Percentiles rank a stretch among this genome's conserved stretches.
Evolutionary conservation across 352 stramenopile genomes (phyloP).

Genomic region (Pythium guiyangense): DNA sequence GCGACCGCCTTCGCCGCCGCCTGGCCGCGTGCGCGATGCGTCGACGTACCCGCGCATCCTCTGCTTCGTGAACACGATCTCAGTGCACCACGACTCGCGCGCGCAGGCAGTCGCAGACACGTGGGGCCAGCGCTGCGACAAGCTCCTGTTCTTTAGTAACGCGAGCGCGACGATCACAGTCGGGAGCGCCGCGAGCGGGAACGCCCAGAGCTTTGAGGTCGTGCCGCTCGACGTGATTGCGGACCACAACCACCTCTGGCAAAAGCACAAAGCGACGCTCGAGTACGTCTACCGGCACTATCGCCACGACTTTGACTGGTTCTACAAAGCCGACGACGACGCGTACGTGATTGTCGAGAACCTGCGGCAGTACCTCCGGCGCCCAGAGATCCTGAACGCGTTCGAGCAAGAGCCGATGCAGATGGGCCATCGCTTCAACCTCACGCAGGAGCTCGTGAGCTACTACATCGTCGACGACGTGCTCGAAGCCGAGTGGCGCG

Average conservation of each 20-base stretch:
- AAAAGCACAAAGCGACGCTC: slow-evolving; percentile 77
- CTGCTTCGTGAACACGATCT: slow-evolving; percentile 84
- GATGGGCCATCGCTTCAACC: slow-evolving; percentile 76
- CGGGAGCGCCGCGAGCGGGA: slow-evolving; percentile 16
- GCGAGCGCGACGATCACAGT: slow-evolving; percentile 43
- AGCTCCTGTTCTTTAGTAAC: slow-evolving; percentile 85
- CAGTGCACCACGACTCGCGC: slow-evolving; percentile 50
- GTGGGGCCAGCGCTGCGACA: slow-evolving; percentile 76
- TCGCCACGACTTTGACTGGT: slow-evolving; percentile 80
- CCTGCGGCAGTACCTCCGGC: slow-evolving; percentile 48
- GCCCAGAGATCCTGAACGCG: slow-evolving; percentile 60
- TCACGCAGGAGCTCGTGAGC: slow-evolving; percentile 60
- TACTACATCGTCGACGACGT: slow-evolving; percentile 75
- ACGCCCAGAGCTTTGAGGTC: slow-evolving; percentile 35
- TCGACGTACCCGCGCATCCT: slow-evolving; percentile 48
- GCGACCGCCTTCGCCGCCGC: neutral
- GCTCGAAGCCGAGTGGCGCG: slow-evolving; percentile 47
- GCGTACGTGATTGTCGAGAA: slow-evolving; percentile 83
- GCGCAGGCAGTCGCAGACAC: slow-evolving; percentile 70
- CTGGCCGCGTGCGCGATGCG: too few relatives aligned
- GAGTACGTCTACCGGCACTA: slow-evolving; percentile 67
- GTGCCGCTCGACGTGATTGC: slow-evolving; percentile 61
- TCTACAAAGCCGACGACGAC: slow-evolving; percentile 85
- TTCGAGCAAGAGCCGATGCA: slow-evolving; percentile 61
- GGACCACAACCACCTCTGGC: slow-evolving; percentile 80